Evolutionary conservation across 2,329 filamentous ascomycete genomes (phyloP).

Genomic region (Cladosporium sp.): DNA sequence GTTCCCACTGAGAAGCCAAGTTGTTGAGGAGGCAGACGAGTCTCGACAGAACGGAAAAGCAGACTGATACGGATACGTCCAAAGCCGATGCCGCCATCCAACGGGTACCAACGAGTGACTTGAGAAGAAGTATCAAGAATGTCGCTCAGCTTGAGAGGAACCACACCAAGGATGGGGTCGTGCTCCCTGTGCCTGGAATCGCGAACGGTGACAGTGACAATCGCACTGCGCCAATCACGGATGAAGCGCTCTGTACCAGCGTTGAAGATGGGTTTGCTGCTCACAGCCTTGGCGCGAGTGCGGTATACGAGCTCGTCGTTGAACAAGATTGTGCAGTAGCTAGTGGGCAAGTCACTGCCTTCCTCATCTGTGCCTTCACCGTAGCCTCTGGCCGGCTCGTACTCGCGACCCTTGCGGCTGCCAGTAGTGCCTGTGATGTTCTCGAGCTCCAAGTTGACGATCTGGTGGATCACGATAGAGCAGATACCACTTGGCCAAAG

Average conservation of each 20-base stretch:
- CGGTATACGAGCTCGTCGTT: constrained; percentile 92
- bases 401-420: constrained; percentile 81
- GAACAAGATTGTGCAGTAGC: constrained; percentile 88
- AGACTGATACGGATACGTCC: constrained; percentile 86
- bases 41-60: constrained; percentile 86
- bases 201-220: constrained; percentile 84
- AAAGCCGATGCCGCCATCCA: constrained; percentile 89
- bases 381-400: constrained; percentile 80
- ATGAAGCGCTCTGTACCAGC: constrained; percentile 92
- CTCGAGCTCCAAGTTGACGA: constrained; percentile 89
- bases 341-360: constrained; percentile 76
- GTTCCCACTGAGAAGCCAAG: constrained; percentile 95
- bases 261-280: constrained; percentile 95
- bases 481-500: constrained; percentile 91
- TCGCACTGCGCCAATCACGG: constrained; percentile 85
- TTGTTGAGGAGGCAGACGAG: constrained; percentile 78
- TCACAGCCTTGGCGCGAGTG: constrained; percentile 91
- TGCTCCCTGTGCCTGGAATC: constrained; percentile 89
- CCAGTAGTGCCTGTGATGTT: constrained; percentile 85
- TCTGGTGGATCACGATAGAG: constrained; percentile 86
- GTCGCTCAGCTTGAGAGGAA: constrained; percentile 84
- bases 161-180: constrained; percentile 89
- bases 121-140: constrained; percentile 87
- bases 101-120: constrained; percentile 89
- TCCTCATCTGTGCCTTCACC: constrained; percentile 87